Conservation (phyloP, 2,329 filamentous ascomycete species). For the Volutella citrinella region DNA sequence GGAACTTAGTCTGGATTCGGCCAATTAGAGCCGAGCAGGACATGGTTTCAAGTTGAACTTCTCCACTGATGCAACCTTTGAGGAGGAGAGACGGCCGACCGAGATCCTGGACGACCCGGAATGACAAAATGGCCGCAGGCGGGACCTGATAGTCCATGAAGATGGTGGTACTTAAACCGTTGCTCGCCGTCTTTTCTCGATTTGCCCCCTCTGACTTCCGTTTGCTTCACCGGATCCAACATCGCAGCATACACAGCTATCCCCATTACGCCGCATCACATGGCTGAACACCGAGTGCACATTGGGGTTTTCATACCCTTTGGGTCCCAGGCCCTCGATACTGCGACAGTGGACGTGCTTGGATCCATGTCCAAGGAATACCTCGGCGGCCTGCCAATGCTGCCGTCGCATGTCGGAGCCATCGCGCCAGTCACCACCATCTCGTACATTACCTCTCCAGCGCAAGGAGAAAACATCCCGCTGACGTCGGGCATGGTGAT, state of each 20-base stretch:
- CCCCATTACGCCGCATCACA: no score
- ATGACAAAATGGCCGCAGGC: no score
- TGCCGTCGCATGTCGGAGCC: conserved; percentile 36
- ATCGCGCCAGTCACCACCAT: conserved; percentile 42
- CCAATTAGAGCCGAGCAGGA: conserved; percentile 17
- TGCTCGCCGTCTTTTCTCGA: no score
- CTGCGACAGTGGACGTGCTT: conserved; percentile 49
- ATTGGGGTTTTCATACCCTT: conserved; percentile 51
- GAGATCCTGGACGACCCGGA: no score
- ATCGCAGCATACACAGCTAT: no score
- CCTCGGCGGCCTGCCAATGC: conserved; percentile 27
- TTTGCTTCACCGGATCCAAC: no score
- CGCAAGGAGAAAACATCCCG: conserved; percentile 32
- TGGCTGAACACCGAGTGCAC: conserved; percentile 28
- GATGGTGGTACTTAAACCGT: no score
- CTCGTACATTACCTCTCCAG: conserved; percentile 43
- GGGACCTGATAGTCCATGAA: no score
- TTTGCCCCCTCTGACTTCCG: no score
- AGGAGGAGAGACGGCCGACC: no score
- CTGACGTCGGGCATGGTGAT: conserved; percentile 40
- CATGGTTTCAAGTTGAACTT: conserved; percentile 16
- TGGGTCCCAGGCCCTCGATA: conserved; percentile 47
- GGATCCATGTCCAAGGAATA: conserved; percentile 45
- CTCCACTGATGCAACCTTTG: no score
- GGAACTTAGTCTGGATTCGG: conserved; percentile 15